Conservation (phyloP, 208 protist species). For the Acanthamoeba healyi region DNA sequence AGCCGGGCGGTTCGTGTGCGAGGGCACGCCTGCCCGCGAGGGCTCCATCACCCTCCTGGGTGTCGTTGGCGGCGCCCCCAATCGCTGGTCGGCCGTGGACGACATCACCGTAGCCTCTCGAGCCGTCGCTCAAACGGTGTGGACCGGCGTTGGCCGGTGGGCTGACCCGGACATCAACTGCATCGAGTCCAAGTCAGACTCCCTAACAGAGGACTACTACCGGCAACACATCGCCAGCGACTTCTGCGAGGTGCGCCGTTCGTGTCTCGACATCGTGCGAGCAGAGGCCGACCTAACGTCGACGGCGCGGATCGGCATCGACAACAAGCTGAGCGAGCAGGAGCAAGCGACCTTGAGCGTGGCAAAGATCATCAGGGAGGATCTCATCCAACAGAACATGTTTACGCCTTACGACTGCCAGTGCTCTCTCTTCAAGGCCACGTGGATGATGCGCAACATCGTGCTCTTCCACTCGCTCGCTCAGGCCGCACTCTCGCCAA, state of each 20-base stretch:
- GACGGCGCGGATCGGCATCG: conserved; percentile 99
- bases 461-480: conserved; percentile 97
- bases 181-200: conserved; percentile 85
- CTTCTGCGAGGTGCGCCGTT: conserved; percentile 96
- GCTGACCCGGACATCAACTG: conserved; percentile 99
- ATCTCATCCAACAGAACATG: conserved; percentile 99
- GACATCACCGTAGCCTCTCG: conserved; percentile 99
- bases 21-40: conserved; percentile 96
- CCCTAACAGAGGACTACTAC: conserved; percentile 97
- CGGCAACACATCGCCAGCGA: conserved; percentile 94
- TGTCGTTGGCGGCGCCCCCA: conserved; percentile 84
- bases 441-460: conserved; percentile 98
- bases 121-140: conserved; percentile 93
- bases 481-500: conserved; percentile 89
- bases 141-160: conserved; percentile 99
- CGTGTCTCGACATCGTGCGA: conserved; percentile 97
- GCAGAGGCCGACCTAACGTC: conserved; percentile 99
- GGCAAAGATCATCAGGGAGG: conserved; percentile 99
- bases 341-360: conserved; percentile 99
- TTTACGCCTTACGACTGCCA: conserved; percentile 98
- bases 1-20: conserved; percentile 88
- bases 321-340: conserved; percentile 98
- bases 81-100: conserved; percentile 99
- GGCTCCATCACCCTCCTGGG: conserved; percentile 99
- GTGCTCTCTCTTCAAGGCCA: conserved; percentile 95